Evolutionary conservation across 805 yeast genomes (phyloP).

Genomic region (Gaillardinia entomophila): DNA sequence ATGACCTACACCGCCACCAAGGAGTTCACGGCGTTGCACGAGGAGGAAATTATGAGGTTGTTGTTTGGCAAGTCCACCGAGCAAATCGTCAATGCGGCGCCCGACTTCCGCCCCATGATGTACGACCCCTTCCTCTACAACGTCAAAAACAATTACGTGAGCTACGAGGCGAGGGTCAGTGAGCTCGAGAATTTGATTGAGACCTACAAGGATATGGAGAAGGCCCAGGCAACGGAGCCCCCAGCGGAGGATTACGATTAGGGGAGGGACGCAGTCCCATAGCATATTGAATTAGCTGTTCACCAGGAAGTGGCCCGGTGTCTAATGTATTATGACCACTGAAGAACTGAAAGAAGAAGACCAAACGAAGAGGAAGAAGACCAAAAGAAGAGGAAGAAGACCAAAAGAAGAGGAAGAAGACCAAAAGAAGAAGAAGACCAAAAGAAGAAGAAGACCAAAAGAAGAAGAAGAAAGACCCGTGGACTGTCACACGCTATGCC

Average conservation of each 20-base stretch:
- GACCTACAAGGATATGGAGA: slow-evolving; percentile 4
- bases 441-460: no score
- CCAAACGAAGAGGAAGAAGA: not conserved
- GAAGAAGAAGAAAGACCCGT: no score
- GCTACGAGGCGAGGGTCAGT: slow-evolving; percentile 22
- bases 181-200: slow-evolving; percentile 12
- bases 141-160: slow-evolving; percentile 10
- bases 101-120: slow-evolving; percentile 25
- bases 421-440: not conserved
- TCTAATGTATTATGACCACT: no score
- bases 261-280: no score
- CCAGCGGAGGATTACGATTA: not conserved
- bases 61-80: slow-evolving; percentile 9
- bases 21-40: slow-evolving; percentile 29
- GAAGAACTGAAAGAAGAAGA: not conserved
- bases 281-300: no score
- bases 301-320: no score
- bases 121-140: slow-evolving; percentile 19
- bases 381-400: not conserved
- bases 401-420: not conserved
- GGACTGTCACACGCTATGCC: no score
- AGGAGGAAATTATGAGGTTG: slow-evolving; percentile 22
- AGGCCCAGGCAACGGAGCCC: not conserved
- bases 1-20: slow-evolving; percentile 21
- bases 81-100: slow-evolving; percentile 11